phyloP scores from a whole-genome alignment of 345 rosid species.

The Populus ilicifolia region DNA sequence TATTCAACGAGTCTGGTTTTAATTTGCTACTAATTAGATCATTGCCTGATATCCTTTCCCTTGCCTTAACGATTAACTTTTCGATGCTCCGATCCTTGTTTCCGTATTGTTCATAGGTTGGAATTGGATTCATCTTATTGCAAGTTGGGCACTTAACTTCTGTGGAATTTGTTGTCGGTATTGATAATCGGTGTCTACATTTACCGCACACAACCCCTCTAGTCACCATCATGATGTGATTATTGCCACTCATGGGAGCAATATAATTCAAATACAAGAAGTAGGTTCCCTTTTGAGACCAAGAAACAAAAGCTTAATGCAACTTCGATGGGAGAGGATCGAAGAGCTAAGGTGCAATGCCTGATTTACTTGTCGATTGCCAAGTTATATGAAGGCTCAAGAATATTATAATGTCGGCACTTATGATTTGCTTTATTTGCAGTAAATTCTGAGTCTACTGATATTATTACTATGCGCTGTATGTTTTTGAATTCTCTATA shows the following conservation, averaged over 20 bases:
- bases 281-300: no score
- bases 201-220: neutral
- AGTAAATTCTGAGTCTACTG: no score
- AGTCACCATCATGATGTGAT: neutral
- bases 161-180: neutral
- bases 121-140: neutral
- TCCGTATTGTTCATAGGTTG: neutral
- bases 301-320: no score
- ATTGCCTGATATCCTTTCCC: neutral
- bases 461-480: no score
- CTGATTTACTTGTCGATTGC: no score
- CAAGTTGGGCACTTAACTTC: constrained; percentile 6
- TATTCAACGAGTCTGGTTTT: constrained; percentile 7
- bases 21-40: no score
- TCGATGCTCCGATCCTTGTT: neutral
- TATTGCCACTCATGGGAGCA: neutral
- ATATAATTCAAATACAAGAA: neutral
- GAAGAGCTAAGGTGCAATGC: no score
- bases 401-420: no score
- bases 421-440: no score
- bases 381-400: no score
- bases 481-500: no score
- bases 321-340: no score
- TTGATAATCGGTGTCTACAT: constrained; percentile 13
- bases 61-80: neutral